Conservation (phyloP, 768 basidiomycete genomes). For the Trametes cubensis region DNA sequence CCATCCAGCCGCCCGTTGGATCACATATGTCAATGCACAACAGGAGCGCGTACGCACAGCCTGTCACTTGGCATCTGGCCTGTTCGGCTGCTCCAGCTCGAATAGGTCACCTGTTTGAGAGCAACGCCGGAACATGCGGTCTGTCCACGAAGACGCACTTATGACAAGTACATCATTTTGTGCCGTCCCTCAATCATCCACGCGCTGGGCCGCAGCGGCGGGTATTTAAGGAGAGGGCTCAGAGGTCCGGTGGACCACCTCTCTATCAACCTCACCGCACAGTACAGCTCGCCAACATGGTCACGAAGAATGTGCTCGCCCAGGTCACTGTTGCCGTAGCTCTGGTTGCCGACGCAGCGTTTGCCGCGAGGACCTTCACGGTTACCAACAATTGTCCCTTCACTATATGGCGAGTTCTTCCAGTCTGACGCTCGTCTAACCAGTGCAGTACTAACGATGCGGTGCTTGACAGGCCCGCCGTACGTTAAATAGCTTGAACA, state of each 20-base stretch:
- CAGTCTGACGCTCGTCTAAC: neutral
- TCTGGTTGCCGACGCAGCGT: constrained; percentile 13
- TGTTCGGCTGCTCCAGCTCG: neutral
- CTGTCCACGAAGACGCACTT: too few species aligned
- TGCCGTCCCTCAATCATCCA: too few species aligned
- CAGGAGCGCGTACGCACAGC: neutral
- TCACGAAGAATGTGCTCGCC: constrained; percentile 19
- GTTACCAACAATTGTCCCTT: constrained; percentile 46
- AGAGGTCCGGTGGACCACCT: too few species aligned
- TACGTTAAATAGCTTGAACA: constrained; percentile 8
- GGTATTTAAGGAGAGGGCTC: too few species aligned
- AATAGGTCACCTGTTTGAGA: neutral
- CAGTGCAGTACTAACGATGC: neutral
- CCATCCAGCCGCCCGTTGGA: neutral
- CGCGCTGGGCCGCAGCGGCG: too few species aligned
- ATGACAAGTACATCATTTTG: too few species aligned
- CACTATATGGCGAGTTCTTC: constrained; percentile 41
- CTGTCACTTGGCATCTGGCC: neutral
- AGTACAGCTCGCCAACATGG: neutral
- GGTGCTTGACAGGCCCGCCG: constrained; percentile 33
- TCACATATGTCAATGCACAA: neutral
- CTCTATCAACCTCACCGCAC: too few species aligned
- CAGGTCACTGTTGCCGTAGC: constrained; percentile 4
- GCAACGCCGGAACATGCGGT: too few species aligned
- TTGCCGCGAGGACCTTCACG: constrained; percentile 36